Conservation (phyloP, 306 rosid species). For the Cicer judaicum region DNA sequence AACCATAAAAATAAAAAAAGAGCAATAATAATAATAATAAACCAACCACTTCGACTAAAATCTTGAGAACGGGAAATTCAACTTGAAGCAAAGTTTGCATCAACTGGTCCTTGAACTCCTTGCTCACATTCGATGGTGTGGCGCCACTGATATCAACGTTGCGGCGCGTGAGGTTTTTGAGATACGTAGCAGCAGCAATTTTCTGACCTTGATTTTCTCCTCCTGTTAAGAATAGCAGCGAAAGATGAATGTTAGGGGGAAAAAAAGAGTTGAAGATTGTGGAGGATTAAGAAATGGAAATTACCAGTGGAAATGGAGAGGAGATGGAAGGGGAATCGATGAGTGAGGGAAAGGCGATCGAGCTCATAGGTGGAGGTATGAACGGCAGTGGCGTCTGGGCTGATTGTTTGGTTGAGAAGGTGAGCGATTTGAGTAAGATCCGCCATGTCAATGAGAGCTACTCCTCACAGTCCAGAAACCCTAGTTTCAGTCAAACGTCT, state of each 20-base stretch:
- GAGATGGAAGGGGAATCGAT: constrained; percentile 65
- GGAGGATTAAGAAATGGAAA: neutral
- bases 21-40: neutral
- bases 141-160: constrained; percentile 51
- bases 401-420: constrained; percentile 65
- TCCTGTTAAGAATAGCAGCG: constrained; percentile 45
- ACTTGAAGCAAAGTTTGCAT: constrained; percentile 72
- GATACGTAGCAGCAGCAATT: constrained; percentile 78
- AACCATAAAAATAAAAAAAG: neutral
- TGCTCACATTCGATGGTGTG: constrained; percentile 60
- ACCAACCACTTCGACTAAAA: constrained; percentile 78
- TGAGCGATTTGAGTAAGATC: constrained; percentile 62
- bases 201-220: constrained; percentile 69
- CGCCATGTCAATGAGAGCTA: constrained; percentile 27
- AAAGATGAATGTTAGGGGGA: neutral
- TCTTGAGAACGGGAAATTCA: constrained; percentile 64
- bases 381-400: constrained; percentile 57
- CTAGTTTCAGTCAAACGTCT: constrained; percentile 47
- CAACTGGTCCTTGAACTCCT: constrained; percentile 80
- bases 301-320: constrained; percentile 68
- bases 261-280: neutral
- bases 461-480: constrained; percentile 47
- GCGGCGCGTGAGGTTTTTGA: constrained; percentile 74
- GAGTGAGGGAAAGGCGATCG: constrained; percentile 63
- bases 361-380: constrained; percentile 63